Conservation (phyloP, 2,329 filamentous ascomycete genomes). For the Botryosphaeria agaves region DNA sequence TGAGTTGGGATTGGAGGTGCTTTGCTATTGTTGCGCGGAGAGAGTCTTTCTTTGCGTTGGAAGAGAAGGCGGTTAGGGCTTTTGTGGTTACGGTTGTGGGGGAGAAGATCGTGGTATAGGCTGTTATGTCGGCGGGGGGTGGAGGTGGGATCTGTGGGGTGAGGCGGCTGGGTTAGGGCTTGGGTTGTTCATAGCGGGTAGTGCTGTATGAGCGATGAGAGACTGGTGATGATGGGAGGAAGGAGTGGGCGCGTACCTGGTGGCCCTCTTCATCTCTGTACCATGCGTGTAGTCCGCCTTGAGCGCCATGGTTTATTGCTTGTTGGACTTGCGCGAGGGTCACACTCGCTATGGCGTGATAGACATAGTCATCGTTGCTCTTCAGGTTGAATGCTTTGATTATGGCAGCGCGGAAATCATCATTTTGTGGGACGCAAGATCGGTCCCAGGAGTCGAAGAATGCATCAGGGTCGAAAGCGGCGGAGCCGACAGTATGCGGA, state of each 20-base stretch:
- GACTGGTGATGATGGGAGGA: neutral
- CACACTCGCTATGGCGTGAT: slow-evolving; percentile 32
- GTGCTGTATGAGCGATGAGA: slow-evolving; percentile 1
- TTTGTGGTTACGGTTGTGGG: slow-evolving; percentile 41
- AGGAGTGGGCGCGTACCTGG: slow-evolving; percentile 12
- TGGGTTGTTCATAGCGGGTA: too few species aligned
- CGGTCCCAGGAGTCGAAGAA: slow-evolving; percentile 27
- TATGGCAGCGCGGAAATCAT: slow-evolving; percentile 29
- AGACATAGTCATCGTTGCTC: slow-evolving; percentile 28
- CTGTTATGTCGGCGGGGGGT: slow-evolving; percentile 39
- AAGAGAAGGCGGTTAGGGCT: slow-evolving; percentile 42
- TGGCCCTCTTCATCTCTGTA: slow-evolving; percentile 25
- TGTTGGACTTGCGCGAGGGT: slow-evolving; percentile 31
- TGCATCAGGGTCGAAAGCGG: slow-evolving; percentile 26
- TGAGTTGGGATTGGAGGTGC: slow-evolving; percentile 36
- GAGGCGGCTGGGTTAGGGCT: slow-evolving; percentile 1
- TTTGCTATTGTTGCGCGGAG: slow-evolving; percentile 38
- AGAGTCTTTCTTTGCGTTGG: slow-evolving; percentile 49
- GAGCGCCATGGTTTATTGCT: slow-evolving; percentile 27
- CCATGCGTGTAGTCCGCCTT: slow-evolving; percentile 33
- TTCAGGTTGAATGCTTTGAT: slow-evolving; percentile 29
- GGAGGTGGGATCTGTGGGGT: slow-evolving; percentile 23
- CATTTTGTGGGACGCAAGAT: slow-evolving; percentile 17
- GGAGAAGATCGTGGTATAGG: slow-evolving; percentile 51
- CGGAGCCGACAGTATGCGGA: slow-evolving; percentile 20